phyloP scores from a whole-genome alignment of 73 alveolate genomes.

The Paramecium caudatum region DNA sequence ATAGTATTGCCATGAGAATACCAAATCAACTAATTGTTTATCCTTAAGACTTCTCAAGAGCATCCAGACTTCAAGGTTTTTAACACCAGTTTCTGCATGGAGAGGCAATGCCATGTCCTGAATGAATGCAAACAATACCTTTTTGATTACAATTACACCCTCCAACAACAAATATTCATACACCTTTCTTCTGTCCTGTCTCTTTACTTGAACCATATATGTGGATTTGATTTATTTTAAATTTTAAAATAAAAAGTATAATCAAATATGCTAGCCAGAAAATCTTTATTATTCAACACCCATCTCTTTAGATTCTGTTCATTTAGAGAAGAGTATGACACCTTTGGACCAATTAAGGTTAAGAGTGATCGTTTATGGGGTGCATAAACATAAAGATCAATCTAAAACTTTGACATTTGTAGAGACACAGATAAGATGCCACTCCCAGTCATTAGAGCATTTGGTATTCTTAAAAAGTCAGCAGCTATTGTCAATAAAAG shows the following conservation, averaged over 20 bases:
- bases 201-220: slow-evolving; percentile 93
- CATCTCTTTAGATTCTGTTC: slow-evolving; percentile 43
- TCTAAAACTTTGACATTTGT: slow-evolving; percentile 97
- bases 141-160: slow-evolving; percentile 94
- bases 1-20: slow-evolving; percentile 68
- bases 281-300: slow-evolving; percentile 41
- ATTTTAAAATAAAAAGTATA: slow-evolving; percentile 29
- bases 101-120: slow-evolving; percentile 43
- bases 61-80: slow-evolving; percentile 65
- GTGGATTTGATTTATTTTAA: slow-evolving; percentile 49
- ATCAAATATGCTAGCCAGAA: slow-evolving; percentile 36
- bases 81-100: slow-evolving; percentile 61
- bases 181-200: slow-evolving; percentile 91
- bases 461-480: slow-evolving; percentile 95
- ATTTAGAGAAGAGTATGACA: slow-evolving; percentile 95
- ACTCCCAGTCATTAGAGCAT: slow-evolving; percentile 92
- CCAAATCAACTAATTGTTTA: slow-evolving; percentile 59
- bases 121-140: slow-evolving; percentile 72
- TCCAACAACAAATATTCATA: slow-evolving; percentile 90
- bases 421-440: slow-evolving; percentile 96
- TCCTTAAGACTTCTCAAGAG: slow-evolving; percentile 57
- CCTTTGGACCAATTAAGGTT: slow-evolving; percentile 96
- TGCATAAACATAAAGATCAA: slow-evolving; percentile 99
- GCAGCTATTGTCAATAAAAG: slow-evolving; percentile 97
- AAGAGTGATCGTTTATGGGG: slow-evolving; percentile 98